Percentiles rank a stretch among this genome's conserved stretches.
These are phyloP conservation scores for Coemansia sp. DNA, from an alignment of 192 early-diverging fungal genomes.

Conservation along the genomic window DNA sequence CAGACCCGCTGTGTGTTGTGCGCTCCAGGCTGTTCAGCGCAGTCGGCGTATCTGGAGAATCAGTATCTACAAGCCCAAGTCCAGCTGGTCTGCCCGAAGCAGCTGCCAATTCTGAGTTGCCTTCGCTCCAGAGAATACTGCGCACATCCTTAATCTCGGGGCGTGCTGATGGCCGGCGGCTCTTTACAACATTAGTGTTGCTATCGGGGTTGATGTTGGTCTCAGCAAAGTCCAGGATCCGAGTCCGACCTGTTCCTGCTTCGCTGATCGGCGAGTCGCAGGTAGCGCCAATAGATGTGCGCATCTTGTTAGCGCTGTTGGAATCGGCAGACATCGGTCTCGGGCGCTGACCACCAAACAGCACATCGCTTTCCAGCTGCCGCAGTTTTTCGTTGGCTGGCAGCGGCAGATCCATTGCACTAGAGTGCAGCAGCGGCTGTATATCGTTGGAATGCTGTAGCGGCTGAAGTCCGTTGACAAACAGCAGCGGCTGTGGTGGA, in stretches of 20 bases:
- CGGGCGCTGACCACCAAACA: conserved; percentile 19
- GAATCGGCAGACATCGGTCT: not conserved
- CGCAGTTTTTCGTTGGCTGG: conserved; percentile 30
- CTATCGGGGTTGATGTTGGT: conserved; percentile 9
- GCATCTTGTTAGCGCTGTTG: not conserved
- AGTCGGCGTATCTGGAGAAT: conserved; percentile 4
- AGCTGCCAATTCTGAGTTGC: conserved; percentile 13
- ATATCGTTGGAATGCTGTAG: not conserved
- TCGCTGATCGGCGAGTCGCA: conserved; percentile 47
- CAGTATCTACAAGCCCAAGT: conserved; percentile 6
- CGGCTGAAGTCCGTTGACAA: not conserved
- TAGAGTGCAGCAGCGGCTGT: not conserved
- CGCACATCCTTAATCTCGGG: conserved; percentile 44
- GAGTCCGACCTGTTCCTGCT: conserved; percentile 42
- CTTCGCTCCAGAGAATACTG: conserved; percentile 31
- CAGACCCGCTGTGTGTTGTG: not conserved
- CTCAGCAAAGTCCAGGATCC: conserved; percentile 46
- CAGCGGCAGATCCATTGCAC: conserved; percentile 3
- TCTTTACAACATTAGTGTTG: not conserved
- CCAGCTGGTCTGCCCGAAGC: not conserved
- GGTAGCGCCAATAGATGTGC: not conserved
- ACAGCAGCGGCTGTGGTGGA: no score
- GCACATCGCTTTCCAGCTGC: conserved; percentile 25
- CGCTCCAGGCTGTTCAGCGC: conserved; percentile 25
- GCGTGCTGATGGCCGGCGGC: conserved; percentile 34